Percentiles rank a stretch among this genome's conserved stretches.
Conservation (phyloP, 805 yeast species). For the Schwanniomyces polymorphus region DNA sequence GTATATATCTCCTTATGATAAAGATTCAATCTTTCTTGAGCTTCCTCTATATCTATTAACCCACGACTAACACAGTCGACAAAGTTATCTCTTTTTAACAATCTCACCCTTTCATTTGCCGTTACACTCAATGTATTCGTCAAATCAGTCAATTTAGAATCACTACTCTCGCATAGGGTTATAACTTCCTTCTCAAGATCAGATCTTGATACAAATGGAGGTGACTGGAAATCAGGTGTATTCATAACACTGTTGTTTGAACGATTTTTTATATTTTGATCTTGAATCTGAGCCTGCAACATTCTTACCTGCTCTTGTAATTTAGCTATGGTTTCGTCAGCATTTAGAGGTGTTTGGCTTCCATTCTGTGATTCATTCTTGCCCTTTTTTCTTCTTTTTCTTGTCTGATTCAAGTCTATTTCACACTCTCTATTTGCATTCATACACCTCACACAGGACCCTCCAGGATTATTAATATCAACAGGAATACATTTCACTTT, state of each 20-base stretch:
- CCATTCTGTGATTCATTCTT: slow-evolving; percentile 15
- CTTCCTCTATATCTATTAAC: slow-evolving; percentile 58
- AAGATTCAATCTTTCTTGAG: slow-evolving; percentile 49
- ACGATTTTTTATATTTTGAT: background rate
- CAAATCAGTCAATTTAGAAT: slow-evolving; percentile 36
- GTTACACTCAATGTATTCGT: slow-evolving; percentile 47
- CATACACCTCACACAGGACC: slow-evolving; percentile 74
- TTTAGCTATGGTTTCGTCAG: slow-evolving; percentile 15
- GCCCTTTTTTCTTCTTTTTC: slow-evolving; percentile 45
- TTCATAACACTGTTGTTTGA: background rate
- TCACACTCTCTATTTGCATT: slow-evolving; percentile 65
- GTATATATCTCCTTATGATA: slow-evolving; percentile 50
- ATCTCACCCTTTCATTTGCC: slow-evolving; percentile 41
- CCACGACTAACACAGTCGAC: slow-evolving; percentile 60
- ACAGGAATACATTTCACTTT: slow-evolving; percentile 85
- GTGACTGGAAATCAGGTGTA: slow-evolving; percentile 6
- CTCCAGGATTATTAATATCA: slow-evolving; percentile 53
- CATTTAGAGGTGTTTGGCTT: slow-evolving; percentile 4
- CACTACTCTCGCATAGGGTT: slow-evolving; percentile 31
- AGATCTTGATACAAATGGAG: slow-evolving; percentile 27
- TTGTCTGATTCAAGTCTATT: slow-evolving; percentile 60
- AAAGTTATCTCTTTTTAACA: slow-evolving; percentile 22
- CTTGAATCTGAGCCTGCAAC: slow-evolving; percentile 15
- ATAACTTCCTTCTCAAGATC: slow-evolving; percentile 44
- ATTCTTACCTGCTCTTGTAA: slow-evolving; percentile 19